These are phyloP conservation scores for Cynanchum wilfordii DNA, from an alignment of 257 asterid genomes.

Conservation along the genomic window DNA sequence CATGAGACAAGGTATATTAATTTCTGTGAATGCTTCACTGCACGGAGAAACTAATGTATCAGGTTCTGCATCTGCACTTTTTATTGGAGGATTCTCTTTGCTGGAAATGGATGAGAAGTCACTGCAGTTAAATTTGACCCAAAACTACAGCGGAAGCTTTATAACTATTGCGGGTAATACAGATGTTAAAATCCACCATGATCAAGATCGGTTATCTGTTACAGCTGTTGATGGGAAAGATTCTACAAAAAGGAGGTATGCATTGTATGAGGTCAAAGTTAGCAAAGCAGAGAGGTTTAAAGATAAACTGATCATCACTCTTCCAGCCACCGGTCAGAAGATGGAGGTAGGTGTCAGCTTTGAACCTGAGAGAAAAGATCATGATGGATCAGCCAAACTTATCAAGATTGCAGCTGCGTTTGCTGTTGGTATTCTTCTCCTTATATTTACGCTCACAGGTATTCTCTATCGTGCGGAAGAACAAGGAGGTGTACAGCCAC, in stretches of 20 bases:
- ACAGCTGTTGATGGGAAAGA: constrained; percentile 32
- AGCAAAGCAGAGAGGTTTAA: constrained; percentile 31
- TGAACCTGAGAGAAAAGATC: constrained; percentile 37
- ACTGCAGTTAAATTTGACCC: constrained; percentile 49
- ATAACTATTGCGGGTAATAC: constrained; percentile 69
- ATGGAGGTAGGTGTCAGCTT: constrained; percentile 49
- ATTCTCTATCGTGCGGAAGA: constrained; percentile 34
- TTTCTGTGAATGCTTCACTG: constrained; percentile 59
- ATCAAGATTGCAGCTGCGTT: constrained; percentile 25
- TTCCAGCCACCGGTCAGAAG: constrained; percentile 73
- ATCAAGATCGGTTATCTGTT: constrained; percentile 40
- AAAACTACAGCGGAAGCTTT: constrained; percentile 34
- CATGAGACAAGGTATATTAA: constrained; percentile 29
- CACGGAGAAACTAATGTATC: constrained; percentile 42
- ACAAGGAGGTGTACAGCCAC: constrained; percentile 30
- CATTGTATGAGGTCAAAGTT: constrained; percentile 47
- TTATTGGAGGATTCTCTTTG: constrained; percentile 65
- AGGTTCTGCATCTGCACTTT: constrained; percentile 72
- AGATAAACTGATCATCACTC: constrained; percentile 57
- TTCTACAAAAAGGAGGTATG: constrained; percentile 28
- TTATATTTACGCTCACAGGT: constrained; percentile 23
- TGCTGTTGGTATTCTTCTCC: constrained; percentile 20
- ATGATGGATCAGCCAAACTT: constrained; percentile 8
- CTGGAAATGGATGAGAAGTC: constrained; percentile 47
- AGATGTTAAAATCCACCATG: constrained; percentile 43